Percentiles rank a stretch among this genome's conserved stretches.
Conservation (phyloP, 106 monocot species). For the Dioscorea zingiberensis region DNA sequence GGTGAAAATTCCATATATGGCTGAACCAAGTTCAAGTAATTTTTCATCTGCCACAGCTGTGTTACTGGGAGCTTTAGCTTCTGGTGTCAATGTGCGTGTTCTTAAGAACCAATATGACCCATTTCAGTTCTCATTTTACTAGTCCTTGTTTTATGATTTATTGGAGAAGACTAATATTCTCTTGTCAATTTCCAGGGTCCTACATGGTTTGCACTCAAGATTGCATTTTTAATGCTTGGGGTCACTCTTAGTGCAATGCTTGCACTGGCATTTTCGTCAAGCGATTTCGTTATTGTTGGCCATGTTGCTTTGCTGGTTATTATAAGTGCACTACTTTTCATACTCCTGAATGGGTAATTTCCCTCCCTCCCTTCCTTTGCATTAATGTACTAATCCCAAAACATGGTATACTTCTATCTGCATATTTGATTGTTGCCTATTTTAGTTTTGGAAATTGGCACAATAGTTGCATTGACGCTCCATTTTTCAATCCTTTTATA, state of each 20-base stretch:
- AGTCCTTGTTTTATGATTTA: neutral
- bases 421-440: neutral
- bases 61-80: conserved; percentile 69
- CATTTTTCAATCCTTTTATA: neutral
- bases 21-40: conserved; percentile 17
- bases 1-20: conserved; percentile 20
- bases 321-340: conserved; percentile 55
- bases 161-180: neutral
- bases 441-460: neutral
- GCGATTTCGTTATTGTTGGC: conserved; percentile 55
- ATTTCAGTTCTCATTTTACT: conserved; percentile 1
- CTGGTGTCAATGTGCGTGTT: conserved; percentile 75
- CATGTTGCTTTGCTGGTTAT: conserved; percentile 68
- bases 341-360: conserved; percentile 70
- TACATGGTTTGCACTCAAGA: conserved; percentile 77
- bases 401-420: neutral
- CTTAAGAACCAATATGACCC: too few relatives aligned
- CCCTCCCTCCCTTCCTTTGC: neutral
- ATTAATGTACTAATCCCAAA: too few relatives aligned
- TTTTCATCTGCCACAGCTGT: conserved; percentile 77
- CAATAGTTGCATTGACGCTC: too few relatives aligned
- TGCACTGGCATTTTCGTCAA: conserved; percentile 74
- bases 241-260: conserved; percentile 72
- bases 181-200: conserved; percentile 37
- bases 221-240: conserved; percentile 63